A percentile compares a stretch with the other conserved stretches of the same genome.
These are phyloP conservation scores for Aspergillus leporis DNA, from an alignment of 495 filamentous ascomycete species.

Conservation along the genomic window DNA sequence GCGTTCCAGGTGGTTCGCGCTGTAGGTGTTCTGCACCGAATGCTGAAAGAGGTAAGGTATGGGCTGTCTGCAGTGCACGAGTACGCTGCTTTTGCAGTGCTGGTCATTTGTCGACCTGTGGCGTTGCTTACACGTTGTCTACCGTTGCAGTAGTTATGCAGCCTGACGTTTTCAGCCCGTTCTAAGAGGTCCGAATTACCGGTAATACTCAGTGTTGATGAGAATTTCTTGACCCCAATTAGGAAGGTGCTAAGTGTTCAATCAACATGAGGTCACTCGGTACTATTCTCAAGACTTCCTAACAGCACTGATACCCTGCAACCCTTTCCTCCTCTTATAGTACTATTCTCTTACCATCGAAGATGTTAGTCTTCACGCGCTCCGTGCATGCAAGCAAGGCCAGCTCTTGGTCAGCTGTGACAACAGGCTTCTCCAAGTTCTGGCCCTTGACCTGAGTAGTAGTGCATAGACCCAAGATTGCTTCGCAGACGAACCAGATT, in stretches of 20 bases:
- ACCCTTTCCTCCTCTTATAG: neutral
- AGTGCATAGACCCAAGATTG: conserved; percentile 1
- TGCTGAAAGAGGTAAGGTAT: neutral
- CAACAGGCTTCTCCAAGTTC: neutral
- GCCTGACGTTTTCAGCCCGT: neutral
- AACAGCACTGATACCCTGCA: neutral
- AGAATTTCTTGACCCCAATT: neutral
- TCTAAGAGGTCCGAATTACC: neutral
- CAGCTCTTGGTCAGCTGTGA: conserved; percentile 50
- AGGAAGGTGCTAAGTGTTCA: neutral
- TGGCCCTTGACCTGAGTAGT: neutral
- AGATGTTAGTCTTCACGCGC: conserved; percentile 58
- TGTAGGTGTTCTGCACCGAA: neutral
- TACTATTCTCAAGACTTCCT: neutral
- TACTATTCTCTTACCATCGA: conserved; percentile 48
- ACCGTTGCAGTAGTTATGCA: neutral
- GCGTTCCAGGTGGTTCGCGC: neutral
- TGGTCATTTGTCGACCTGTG: neutral
- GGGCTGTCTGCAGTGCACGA: neutral
- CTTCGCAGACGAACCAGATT: neutral
- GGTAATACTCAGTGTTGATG: neutral
- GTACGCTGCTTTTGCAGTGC: neutral
- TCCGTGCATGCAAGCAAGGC: conserved; percentile 62
- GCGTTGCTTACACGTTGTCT: neutral
- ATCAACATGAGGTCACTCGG: neutral